Conservation (phyloP, 2,329 filamentous ascomycete genomes). For the Neofusicoccum parvum region DNA sequence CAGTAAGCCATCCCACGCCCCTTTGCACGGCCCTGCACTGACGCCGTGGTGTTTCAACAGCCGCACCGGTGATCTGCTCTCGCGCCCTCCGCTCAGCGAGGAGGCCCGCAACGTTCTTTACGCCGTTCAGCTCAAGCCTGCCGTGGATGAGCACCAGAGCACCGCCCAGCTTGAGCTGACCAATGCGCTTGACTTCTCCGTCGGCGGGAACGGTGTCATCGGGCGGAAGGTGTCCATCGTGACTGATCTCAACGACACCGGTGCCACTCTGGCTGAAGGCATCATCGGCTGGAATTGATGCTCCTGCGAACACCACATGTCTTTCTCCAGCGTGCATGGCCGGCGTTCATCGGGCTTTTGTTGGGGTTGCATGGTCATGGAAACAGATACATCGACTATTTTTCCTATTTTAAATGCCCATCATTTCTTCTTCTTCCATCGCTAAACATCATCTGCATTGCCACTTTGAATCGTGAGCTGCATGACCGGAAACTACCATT, state of each 20-base stretch:
- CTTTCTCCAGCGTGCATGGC: not conserved
- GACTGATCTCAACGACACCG: not conserved
- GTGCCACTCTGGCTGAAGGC: slow-evolving; percentile 11
- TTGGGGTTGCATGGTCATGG: not conserved
- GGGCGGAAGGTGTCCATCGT: slow-evolving; percentile 19
- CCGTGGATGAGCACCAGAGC: slow-evolving; percentile 14
- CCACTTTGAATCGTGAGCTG: no score
- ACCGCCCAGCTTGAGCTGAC: slow-evolving; percentile 9
- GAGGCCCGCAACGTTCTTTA: slow-evolving; percentile 16
- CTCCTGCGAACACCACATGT: no score
- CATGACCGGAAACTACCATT: no score
- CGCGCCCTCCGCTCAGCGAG: not conserved
- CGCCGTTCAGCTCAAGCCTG: slow-evolving; percentile 13
- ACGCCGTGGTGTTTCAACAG: slow-evolving; percentile 4
- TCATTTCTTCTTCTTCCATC: not conserved
- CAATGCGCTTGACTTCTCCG: slow-evolving; percentile 3
- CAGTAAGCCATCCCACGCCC: slow-evolving; percentile 4
- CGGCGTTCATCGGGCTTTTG: not conserved
- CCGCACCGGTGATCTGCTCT: slow-evolving; percentile 17
- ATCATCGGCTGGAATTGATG: slow-evolving; percentile 22
- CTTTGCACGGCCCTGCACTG: not conserved
- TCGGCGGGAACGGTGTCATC: slow-evolving; percentile 18
- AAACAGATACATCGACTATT: no score
- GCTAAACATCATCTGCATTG: not conserved
- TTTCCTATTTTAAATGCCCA: no score